Base-by-base conservation (phyloP, 225 moss, liverwort and hornwort species). In the Physcomitrellopsis africana region DNA sequence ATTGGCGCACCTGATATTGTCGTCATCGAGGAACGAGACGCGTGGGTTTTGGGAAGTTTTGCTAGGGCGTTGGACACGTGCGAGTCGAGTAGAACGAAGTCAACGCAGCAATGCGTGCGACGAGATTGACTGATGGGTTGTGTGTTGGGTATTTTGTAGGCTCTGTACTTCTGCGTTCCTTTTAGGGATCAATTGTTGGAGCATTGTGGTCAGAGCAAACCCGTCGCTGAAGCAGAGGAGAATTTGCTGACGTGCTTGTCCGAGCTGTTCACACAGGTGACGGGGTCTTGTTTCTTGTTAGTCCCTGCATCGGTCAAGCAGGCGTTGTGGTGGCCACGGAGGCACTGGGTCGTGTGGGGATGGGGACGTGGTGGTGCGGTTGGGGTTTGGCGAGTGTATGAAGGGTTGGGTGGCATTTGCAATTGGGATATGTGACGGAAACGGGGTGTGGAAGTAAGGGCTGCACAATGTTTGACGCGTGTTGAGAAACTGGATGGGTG, bases 181-280 rank as follows among this genome's bases (percentile, higher is more conserved):
- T 37, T 37, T 2, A 2, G 32, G 32, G 32, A 37, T 37, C 32
- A 37, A 37, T 37, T 37, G 32, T 37, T 37, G 32, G 32, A 37
- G 32, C 32, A 37, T 37, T 37, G 32, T 5, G 32, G 32, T 37
- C 32, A 37, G 32, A 37, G 32, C 32, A 37, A 37, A 37, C 32
- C 32, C 63, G 48, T 83, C 44, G 77, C 88, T 15, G 96, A 97
- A 78, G 65, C 85, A 57, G 96, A 97, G 60, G 96, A 97, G 72
- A 94, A 97, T 80, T 90, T 97, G 59, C 83, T 97, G 61, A 93
- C 96, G 19, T 97, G 96, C 72, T 85, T 97, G 75, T 97, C 96
- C 43, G 96, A 97, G 51, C 79, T 97, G 51, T 97, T 97, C 52
- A 90, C 92, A 17, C 96, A 97, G 91, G 96, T 90, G 81, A 60